Base-by-base conservation (phyloP, 2,329 filamentous ascomycete genomes). In the Aureobasidium leucospermi region DNA sequence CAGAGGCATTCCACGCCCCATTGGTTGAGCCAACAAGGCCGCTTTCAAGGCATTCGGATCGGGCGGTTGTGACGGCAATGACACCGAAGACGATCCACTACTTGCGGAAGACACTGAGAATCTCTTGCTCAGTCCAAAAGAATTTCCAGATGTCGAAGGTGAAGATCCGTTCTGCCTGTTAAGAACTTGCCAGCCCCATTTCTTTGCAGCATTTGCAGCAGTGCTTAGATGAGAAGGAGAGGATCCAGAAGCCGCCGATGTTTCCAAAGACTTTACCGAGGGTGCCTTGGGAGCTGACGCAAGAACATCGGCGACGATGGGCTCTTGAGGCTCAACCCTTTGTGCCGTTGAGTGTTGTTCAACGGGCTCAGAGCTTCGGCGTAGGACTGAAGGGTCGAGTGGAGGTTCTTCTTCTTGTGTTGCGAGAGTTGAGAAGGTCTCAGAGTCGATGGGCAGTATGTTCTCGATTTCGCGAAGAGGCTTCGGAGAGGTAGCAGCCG, bases 1-100 rank as follows among this genome's bases (percentile, higher is more conserved):
- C 16, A 96, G 76, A 1, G 90, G 90, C 65, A 88, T 86, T 0
- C 90, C 90, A 41, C 90, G 82, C 1, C 91, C 91, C 77, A 95
- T 90, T 1, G 90, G 90, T 66, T 89, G 61, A 41, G 59, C 49
- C 49, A 59, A 10, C 19, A 49, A 13, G n/a, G 56, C 56, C 15
- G 56, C 56, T 16, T 70, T 69, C 11, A 69, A 58, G 2, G 70
- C 70, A 55, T 69, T 67, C 43, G 65, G 67, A 19, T 65, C 60
- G 13, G 57, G 51, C 2, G 53, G 55, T 32, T 45, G 62, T 11
- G n/a, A 46, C 61, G 42, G 59, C 38, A 43, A 57, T 19, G 42
- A 61, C 36, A 45, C 49, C 9, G 41, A 39, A 23, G 56, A 59
- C 4, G 70, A 71, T 29, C 79, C 78, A 13, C 71, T 73, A 11